Conservation (phyloP, 495 filamentous ascomycete species). For the Hypomontagnella submonticulosa region DNA sequence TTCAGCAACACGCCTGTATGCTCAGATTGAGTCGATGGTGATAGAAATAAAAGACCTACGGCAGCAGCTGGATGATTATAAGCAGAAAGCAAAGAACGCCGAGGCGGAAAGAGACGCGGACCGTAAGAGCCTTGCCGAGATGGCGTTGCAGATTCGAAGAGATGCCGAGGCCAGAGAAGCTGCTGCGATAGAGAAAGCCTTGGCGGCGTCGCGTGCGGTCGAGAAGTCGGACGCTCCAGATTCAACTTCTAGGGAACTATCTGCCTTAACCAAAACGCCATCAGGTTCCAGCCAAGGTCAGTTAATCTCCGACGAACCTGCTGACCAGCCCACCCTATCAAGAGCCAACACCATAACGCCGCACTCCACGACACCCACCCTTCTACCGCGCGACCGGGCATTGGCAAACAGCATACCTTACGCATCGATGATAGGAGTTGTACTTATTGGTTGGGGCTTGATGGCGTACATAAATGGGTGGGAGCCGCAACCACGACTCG, state of each 20-base stretch:
- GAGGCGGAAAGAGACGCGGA: slow-evolving; percentile 75
- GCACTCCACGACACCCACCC: slow-evolving; percentile 36
- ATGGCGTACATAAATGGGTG: slow-evolving; percentile 97
- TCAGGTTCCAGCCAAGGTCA: slow-evolving; percentile 37
- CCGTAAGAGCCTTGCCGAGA: slow-evolving; percentile 81
- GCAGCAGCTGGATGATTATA: slow-evolving; percentile 80
- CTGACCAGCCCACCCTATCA: slow-evolving; percentile 50
- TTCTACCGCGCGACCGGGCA: slow-evolving; percentile 48
- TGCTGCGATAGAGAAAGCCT: slow-evolving; percentile 43
- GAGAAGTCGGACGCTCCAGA: slow-evolving; percentile 38
- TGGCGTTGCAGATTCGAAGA: slow-evolving; percentile 84
- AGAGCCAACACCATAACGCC: slow-evolving; percentile 57
- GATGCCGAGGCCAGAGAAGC: slow-evolving; percentile 73
- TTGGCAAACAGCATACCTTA: slow-evolving; percentile 80
- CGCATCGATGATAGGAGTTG: slow-evolving; percentile 87
- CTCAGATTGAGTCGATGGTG: slow-evolving; percentile 80
- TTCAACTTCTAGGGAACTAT: slow-evolving; percentile 35
- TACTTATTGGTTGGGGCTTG: slow-evolving; percentile 86
- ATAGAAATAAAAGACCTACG: slow-evolving; percentile 85
- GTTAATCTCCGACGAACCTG: slow-evolving; percentile 19
- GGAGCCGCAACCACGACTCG: slow-evolving; percentile 61
- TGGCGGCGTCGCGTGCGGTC: slow-evolving; percentile 30
- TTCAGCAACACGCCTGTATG: slow-evolving; percentile 68
- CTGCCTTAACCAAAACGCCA: slow-evolving; percentile 29
- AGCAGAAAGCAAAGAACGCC: slow-evolving; percentile 78